Conservation (phyloP, 2,329 filamentous ascomycete genomes). For the Pseudopithomyces maydicus region DNA sequence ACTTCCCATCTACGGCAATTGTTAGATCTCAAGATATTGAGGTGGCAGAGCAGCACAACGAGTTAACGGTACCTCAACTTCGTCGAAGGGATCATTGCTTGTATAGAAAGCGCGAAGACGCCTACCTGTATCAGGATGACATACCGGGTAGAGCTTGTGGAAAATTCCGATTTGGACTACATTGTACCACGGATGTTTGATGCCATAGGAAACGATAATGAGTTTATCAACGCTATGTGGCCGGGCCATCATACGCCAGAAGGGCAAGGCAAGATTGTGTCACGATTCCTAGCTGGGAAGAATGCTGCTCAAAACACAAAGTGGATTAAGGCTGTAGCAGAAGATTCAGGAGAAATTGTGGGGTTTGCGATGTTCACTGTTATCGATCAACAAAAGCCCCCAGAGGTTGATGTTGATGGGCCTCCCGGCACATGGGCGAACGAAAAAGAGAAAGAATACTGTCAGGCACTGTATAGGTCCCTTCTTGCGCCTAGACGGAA, state of each 20-base stretch:
- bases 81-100: too few relatives aligned
- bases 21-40: too few relatives aligned
- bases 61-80: too few relatives aligned
- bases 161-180: not conserved
- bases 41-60: too few relatives aligned
- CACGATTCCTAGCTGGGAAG: not conserved
- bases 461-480: not conserved
- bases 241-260: not conserved
- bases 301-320: not conserved
- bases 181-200: conserved; percentile 2
- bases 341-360: not conserved
- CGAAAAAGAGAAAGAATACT: conserved; percentile 3
- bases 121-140: too few relatives aligned
- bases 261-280: conserved; percentile 3
- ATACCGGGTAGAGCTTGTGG: not conserved
- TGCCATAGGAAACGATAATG: not conserved
- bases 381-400: not conserved
- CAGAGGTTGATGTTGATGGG: not conserved
- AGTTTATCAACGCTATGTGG: not conserved
- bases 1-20: too few relatives aligned
- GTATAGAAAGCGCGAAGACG: too few relatives aligned
- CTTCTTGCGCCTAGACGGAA: not conserved
- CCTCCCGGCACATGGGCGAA: not conserved
- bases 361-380: conserved; percentile 2
- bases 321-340: conserved; percentile 1